Evolutionary conservation across 768 basidiomycete species (phyloP).

Genomic region (Pulveroboletus ravenelii): DNA sequence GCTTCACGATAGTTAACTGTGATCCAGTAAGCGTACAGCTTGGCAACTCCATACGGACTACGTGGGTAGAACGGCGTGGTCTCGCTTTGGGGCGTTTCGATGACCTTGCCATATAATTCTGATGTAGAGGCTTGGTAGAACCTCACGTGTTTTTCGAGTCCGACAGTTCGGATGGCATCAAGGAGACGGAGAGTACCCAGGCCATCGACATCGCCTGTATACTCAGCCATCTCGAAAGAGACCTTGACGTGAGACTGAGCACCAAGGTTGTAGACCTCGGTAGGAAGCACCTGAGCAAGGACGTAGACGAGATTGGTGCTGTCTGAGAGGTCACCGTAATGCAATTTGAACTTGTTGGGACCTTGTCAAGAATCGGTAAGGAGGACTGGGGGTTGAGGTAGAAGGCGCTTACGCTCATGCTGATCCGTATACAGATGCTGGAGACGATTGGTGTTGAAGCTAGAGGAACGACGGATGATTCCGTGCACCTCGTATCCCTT

Average conservation of each 20-base stretch:
- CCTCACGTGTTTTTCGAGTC: conserved; percentile 85
- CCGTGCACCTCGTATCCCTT: conserved; percentile 94
- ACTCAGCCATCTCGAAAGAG: conserved; percentile 99
- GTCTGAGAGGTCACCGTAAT: conserved; percentile 92
- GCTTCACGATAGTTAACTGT: conserved; percentile 91
- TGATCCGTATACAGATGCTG: conserved; percentile 92
- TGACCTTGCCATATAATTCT: conserved; percentile 95
- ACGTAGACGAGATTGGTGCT: conserved; percentile 97
- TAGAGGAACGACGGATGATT: conserved; percentile 95
- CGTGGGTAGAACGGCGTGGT: conserved; percentile 98
- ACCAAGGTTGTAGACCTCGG: conserved; percentile 97
- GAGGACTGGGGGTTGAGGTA: neutral
- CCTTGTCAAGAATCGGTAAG: conserved; percentile 34
- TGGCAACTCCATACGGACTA: conserved; percentile 93
- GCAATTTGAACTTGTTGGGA: conserved; percentile 74
- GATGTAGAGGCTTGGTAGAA: conserved; percentile 99
- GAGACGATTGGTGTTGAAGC: conserved; percentile 95
- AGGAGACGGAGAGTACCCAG: conserved; percentile 93
- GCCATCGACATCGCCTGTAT: conserved; percentile 96
- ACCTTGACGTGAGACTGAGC: conserved; percentile 99
- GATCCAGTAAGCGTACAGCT: conserved; percentile 90
- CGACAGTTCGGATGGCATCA: conserved; percentile 94
- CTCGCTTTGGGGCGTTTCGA: conserved; percentile 93
- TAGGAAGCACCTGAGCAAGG: conserved; percentile 89
- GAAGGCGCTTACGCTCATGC: conserved; percentile 68